Evolutionary conservation across 495 filamentous ascomycete genomes (phyloP).

Genomic region (Xylaria bambusicola): DNA sequence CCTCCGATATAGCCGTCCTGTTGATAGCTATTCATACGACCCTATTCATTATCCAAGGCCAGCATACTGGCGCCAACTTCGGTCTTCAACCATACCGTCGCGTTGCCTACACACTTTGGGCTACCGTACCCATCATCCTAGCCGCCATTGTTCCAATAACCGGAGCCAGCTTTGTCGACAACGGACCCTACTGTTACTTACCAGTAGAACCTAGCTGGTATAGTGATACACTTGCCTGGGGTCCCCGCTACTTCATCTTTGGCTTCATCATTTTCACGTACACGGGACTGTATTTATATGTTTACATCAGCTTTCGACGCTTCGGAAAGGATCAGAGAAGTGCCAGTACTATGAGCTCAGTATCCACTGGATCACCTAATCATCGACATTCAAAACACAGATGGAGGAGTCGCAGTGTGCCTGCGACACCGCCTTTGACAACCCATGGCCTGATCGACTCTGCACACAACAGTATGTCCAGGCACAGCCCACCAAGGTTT

Average conservation of each 20-base stretch:
- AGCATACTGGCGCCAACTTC: constrained; percentile 34
- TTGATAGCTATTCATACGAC: constrained; percentile 71
- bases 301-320: constrained; percentile 37
- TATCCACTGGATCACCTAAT: constrained; percentile 1
- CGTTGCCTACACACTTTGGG: constrained; percentile 54
- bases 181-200: constrained; percentile 67
- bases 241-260: constrained; percentile 70
- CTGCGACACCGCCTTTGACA: constrained; percentile 39
- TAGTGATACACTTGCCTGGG: constrained; percentile 66
- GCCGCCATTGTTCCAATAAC: constrained; percentile 67
- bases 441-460: constrained; percentile 46
- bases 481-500: constrained; percentile 22
- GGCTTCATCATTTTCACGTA: constrained; percentile 63
- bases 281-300: constrained; percentile 67
- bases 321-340: constrained; percentile 33
- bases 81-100: constrained; percentile 68
- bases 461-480: constrained; percentile 29
- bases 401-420: constrained; percentile 25
- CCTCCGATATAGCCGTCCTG: constrained; percentile 67
- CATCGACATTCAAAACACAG: constrained; percentile 20
- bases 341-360: constrained; percentile 23
- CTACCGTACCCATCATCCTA: constrained; percentile 58
- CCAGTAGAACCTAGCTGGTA: constrained; percentile 66
- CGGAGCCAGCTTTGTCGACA: constrained; percentile 52
- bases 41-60: constrained; percentile 64